These are phyloP conservation scores for Dissoconium aciculare DNA, from an alignment of 2,329 filamentous ascomycete species.

Conservation along the genomic window DNA sequence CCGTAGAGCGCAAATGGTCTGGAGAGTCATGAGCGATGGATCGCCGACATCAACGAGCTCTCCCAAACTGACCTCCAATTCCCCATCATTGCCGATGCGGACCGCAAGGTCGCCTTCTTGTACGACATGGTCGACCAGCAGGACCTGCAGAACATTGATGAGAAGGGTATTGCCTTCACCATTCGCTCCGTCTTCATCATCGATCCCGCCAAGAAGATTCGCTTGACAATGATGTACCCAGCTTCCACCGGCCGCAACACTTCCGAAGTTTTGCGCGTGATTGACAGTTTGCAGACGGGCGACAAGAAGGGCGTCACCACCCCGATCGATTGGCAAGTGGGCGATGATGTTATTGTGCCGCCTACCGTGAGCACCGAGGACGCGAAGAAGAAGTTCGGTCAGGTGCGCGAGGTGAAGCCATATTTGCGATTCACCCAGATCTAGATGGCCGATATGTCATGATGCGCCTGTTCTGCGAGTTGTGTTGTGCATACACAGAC, in stretches of 20 bases:
- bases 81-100: constrained; percentile 37
- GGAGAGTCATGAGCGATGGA: constrained; percentile 72
- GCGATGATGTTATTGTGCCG: constrained; percentile 86
- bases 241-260: constrained; percentile 63
- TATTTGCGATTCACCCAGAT: constrained; percentile 56
- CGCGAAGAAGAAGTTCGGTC: constrained; percentile 75
- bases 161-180: constrained; percentile 59
- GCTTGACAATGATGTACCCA: constrained; percentile 82
- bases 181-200: constrained; percentile 93
- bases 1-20: constrained; percentile 65
- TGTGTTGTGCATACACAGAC: no score
- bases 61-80: constrained; percentile 31
- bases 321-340: constrained; percentile 78
- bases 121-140: constrained; percentile 34
- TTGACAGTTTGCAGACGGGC: constrained; percentile 47
- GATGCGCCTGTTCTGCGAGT: constrained; percentile 3
- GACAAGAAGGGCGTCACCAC: constrained; percentile 59
- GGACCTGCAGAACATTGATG: constrained; percentile 23
- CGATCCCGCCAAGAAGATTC: constrained; percentile 85
- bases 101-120: constrained; percentile 33
- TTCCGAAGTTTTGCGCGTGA: constrained; percentile 41
- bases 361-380: constrained; percentile 69
- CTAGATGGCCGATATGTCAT: constrained; percentile 7
- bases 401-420: constrained; percentile 48
- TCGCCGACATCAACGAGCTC: constrained; percentile 52